These are phyloP conservation scores for Takashimella tepidaria DNA, from an alignment of 1,284 basidiomycete genomes.

Conservation along the genomic window DNA sequence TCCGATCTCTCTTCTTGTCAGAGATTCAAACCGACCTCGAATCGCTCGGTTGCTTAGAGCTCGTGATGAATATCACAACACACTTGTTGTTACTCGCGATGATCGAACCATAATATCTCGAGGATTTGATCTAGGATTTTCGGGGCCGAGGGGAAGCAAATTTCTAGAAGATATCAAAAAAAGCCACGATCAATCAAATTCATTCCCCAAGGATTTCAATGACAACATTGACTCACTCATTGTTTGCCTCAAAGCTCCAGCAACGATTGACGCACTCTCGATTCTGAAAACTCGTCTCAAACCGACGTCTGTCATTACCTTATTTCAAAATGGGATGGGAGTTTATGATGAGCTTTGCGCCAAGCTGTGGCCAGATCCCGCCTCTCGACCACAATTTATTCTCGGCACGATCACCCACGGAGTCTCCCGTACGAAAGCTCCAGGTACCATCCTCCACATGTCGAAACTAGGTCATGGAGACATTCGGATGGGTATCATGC, in stretches of 20 bases:
- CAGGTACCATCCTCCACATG: conserved; percentile 52
- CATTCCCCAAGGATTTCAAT: no score
- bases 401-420: conserved; percentile 80
- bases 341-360: conserved; percentile 73
- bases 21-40: conserved; percentile 32
- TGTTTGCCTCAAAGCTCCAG: conserved; percentile 73
- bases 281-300: conserved; percentile 62
- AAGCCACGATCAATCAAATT: background rate
- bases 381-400: conserved; percentile 75
- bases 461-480: conserved; percentile 55
- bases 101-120: conserved; percentile 11
- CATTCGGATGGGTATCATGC: conserved; percentile 72
- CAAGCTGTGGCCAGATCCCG: conserved; percentile 66
- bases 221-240: conserved; percentile 63
- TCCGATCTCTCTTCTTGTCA: conserved; percentile 65
- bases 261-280: conserved; percentile 59
- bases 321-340: conserved; percentile 88
- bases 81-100: conserved; percentile 11
- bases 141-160: background rate
- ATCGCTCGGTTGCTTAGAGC: background rate
- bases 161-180: background rate
- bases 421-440: conserved; percentile 29
- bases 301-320: conserved; percentile 70
- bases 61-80: background rate
- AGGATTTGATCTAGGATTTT: conserved; percentile 22